Evolutionary conservation across 73 alveolate genomes (phyloP).

Genomic region (Uronychia setigera): DNA sequence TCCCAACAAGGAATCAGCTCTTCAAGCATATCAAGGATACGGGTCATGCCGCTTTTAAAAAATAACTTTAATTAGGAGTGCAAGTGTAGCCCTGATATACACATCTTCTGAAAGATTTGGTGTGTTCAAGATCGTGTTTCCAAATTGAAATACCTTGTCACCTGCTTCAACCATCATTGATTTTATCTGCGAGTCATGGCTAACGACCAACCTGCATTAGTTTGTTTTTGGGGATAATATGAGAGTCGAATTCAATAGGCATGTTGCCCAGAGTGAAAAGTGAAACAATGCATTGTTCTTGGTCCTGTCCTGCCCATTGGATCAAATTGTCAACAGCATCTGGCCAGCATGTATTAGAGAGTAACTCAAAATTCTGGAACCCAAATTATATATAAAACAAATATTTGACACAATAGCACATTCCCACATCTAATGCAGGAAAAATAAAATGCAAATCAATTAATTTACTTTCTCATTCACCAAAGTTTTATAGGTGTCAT

Average conservation of each 20-base stretch:
- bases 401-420: too few relatives aligned
- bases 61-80: too few relatives aligned
- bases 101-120: neutral
- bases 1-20: conserved; percentile 64
- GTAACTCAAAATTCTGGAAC: too few relatives aligned
- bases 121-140: neutral
- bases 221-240: neutral
- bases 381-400: too few relatives aligned
- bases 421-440: too few relatives aligned
- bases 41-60: conserved; percentile 59
- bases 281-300: neutral
- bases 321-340: conserved; percentile 30
- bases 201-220: neutral
- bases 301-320: neutral
- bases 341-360: conserved; percentile 44
- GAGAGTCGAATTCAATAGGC: conserved; percentile 5
- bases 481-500: too few relatives aligned
- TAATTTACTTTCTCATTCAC: too few relatives aligned
- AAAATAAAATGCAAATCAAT: too few relatives aligned
- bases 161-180: neutral
- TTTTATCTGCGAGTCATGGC: neutral
- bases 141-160: neutral
- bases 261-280: neutral
- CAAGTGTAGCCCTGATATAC: neutral
- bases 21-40: conserved; percentile 73